Base-by-base conservation (phyloP, 2,329 filamentous ascomycete species). In the Colletotrichum sp. region DNA sequence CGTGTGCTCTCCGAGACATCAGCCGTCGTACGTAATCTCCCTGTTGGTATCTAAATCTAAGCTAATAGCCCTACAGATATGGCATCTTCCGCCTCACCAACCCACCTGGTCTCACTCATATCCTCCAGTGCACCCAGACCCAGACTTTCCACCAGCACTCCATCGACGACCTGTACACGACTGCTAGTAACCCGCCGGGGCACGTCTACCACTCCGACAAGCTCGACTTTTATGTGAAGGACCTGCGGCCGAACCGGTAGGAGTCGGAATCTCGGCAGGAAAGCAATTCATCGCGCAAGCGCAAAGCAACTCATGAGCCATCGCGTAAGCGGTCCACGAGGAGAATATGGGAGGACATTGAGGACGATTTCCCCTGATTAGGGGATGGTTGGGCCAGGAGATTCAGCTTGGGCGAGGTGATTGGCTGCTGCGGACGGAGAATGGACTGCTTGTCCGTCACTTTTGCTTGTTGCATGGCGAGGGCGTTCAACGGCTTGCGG, bases 21-120 rank as follows among this genome's bases (percentile, higher is more conserved):
- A 90, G 44, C 94, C 94, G 60, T 94, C 93, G 92, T 96, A 87
- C 87, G 93, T 90, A 28, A 48, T 8, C 64, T 8, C 34, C 7
- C 27, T 25, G 6, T 55, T 32, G 63, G n/a, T 7, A 22, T 48
- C 16, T 19, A 39, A 5, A 55, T 16, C n/a, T 13, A 4, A 71
- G 52, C 76, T 76, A 25, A 71, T 28, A 66, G n/a, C n/a, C n/a
- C n/a, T n/a, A n/a, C n/a, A 96, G 95, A 77, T 96, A 95, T 88
- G 97, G 97, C 65, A 94, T 98, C 28, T 99, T 98, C 85, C 92
- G 97, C 39, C 88, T 99, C 6, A 99, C 97, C 0, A 95, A 98
- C 84, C 97, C 97, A 0, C 96, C 97, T 0, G 97, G 97, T 0
- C 90, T 98, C 79, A 92, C 94, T 78, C 91, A 95, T n/a, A 93